These are phyloP conservation scores for Nicotiana tabacum DNA, from an alignment of 257 asterid genomes.

Conservation along the genomic window DNA sequence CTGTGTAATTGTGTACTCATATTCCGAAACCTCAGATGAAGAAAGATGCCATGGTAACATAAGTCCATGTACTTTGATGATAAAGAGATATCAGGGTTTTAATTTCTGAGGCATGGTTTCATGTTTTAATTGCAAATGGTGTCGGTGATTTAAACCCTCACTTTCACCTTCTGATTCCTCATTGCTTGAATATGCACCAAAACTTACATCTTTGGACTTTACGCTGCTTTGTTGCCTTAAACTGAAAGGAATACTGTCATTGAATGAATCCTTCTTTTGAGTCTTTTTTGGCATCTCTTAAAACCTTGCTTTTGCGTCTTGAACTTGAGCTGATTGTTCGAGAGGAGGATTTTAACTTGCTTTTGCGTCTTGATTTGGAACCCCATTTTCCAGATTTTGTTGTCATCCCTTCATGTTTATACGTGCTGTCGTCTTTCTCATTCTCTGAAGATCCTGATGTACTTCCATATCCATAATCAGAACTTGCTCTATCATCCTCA, in stretches of 20 bases:
- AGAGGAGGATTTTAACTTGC: conserved; percentile 19
- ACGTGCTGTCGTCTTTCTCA: background rate
- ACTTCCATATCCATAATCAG: conserved; percentile 1
- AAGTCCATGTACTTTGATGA: background rate
- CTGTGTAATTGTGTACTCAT: background rate
- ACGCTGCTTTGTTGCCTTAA: conserved; percentile 4
- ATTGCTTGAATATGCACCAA: conserved; percentile 8
- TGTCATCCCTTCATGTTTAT: background rate
- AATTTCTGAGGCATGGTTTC: background rate
- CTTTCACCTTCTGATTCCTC: conserved; percentile 18
- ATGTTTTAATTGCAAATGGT: background rate
- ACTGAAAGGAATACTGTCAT: background rate
- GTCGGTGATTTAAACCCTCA: background rate
- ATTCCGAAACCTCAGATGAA: background rate
- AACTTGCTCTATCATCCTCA: conserved; percentile 1
- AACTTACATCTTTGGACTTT: conserved; percentile 7
- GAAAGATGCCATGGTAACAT: background rate
- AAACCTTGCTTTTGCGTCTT: background rate
- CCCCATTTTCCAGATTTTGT: conserved; percentile 1
- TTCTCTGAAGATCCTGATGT: conserved; percentile 7
- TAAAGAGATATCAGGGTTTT: background rate
- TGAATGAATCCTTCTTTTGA: background rate
- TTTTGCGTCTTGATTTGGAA: conserved; percentile 2
- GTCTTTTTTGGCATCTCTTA: background rate
- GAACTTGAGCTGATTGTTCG: conserved; percentile 17